Base-by-base conservation (phyloP, 352 stramenopile species). In the Phytophthora idaei region DNA sequence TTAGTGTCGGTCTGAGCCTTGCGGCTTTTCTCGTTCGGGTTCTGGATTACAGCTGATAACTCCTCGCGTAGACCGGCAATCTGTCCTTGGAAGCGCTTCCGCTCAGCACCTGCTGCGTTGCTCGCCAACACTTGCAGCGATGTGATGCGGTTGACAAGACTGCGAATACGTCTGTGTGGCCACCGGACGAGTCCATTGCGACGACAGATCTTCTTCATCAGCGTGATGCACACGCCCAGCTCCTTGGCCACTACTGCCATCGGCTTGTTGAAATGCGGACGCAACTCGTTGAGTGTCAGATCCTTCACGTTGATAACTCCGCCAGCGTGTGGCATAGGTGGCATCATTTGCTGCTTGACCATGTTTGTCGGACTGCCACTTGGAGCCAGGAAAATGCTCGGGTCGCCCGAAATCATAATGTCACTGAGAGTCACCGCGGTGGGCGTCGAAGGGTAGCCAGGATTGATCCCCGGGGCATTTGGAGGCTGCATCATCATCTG, bases 181-280 rank as follows among this genome's bases (percentile, higher is more conserved):
- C 87, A 94, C 8, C 87, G 87, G 45, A 84, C 68, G 48, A 94
- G 80, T 8, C 87, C 87, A 61, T 94, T 94, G 60, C 82, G 81
- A 36, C 87, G 84, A 52, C 87, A 94, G 52, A 94, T 94, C 52
- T 94, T 94, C 73, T 94, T 94, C 81, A 94, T 91, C 48, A 94
- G 72, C 47, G 87, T 94, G 68, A 94, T 93, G 55, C 87, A 94
- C 27, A 94, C 84, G 32, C 87, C 87, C 50, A 94, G 71, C 49
- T 93, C 87, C 54, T 94, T 92, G 21, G 84, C 87, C 8, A 94
- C 87, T 7, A 85, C 81, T 1, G 85, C 80, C 83, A 94, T 93
- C 5, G 87, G 87, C 53, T 93, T 93, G 70, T 94, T 93, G 49
- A 94, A 94, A 64, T 93, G 84, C 11, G 83, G 85, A 2, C 85